A percentile compares a stretch with the other conserved stretches of the same genome.
Conservation (phyloP, 2,329 filamentous ascomycete species). For the Arachnomyces sp. region DNA sequence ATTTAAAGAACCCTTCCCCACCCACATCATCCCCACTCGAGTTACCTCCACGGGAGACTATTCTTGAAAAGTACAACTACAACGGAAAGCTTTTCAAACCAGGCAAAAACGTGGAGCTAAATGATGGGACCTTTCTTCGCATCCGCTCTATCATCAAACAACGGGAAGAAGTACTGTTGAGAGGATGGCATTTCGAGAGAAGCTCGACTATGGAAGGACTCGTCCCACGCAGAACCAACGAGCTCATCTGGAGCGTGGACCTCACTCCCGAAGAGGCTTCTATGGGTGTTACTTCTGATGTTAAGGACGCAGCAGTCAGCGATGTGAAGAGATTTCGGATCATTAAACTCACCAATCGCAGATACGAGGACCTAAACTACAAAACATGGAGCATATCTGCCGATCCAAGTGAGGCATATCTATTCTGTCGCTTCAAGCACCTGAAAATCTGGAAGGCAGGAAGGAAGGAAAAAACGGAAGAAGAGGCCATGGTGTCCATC, state of each 20-base stretch:
- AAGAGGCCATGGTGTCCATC: slow-evolving; percentile 24
- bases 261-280: not conserved
- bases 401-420: slow-evolving; percentile 18
- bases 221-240: slow-evolving; percentile 33
- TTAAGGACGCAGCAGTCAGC: slow-evolving; percentile 33
- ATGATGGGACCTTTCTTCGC: slow-evolving; percentile 32
- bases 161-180: slow-evolving; percentile 22
- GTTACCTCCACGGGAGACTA: no score
- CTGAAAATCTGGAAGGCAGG: slow-evolving; percentile 14
- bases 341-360: slow-evolving; percentile 49
- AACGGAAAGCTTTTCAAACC: slow-evolving; percentile 18
- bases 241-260: slow-evolving; percentile 35
- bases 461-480: slow-evolving; percentile 4
- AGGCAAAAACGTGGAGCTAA: slow-evolving; percentile 30
- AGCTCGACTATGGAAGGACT: slow-evolving; percentile 25
- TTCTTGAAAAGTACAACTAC: not conserved
- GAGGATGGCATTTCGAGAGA: slow-evolving; percentile 30
- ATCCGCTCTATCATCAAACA: slow-evolving; percentile 28
- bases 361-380: slow-evolving; percentile 30
- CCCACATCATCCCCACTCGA: no score
- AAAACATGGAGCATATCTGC: slow-evolving; percentile 22
- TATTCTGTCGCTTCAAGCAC: slow-evolving; percentile 28
- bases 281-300: slow-evolving; percentile 23
- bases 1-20: no score
- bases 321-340: slow-evolving; percentile 35